Conservation (phyloP, 148 eudicot genomes). For the Spergularia marina region DNA sequence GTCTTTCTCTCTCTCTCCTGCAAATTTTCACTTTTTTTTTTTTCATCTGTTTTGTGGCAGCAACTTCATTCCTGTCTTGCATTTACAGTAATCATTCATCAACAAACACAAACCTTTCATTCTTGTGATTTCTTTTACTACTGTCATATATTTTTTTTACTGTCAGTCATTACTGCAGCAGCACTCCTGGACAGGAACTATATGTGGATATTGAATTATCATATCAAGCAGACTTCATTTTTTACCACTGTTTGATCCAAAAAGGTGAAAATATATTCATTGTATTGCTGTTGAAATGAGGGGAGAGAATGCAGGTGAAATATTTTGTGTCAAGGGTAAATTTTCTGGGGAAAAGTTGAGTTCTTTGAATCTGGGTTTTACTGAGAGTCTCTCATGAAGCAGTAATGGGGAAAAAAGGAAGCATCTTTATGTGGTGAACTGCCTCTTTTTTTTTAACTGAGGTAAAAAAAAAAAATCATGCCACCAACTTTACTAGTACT, state of each 20-base stretch:
- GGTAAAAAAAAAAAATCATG: conserved; percentile 21
- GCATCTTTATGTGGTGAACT: conserved; percentile 16
- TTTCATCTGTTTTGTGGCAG: conserved; percentile 27
- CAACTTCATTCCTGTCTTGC: conserved; percentile 25
- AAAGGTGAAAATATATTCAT: conserved; percentile 20
- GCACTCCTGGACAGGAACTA: conserved; percentile 21
- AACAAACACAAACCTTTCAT: conserved; percentile 19
- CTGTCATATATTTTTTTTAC: not conserved
- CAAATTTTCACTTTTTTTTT: conserved; percentile 28
- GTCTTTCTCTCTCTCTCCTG: conserved; percentile 31
- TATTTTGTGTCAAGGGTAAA: not conserved
- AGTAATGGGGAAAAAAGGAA: conserved; percentile 27
- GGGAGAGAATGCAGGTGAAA: conserved; percentile 18
- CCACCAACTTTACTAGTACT: not conserved
- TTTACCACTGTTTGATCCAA: conserved; percentile 5
- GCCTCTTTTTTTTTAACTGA: conserved; percentile 13
- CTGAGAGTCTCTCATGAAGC: conserved; percentile 5
- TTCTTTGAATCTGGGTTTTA: conserved; percentile 26
- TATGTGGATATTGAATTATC: conserved; percentile 18
- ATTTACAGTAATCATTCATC: conserved; percentile 23
- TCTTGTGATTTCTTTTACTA: conserved; percentile 21
- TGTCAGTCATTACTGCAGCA: not conserved
- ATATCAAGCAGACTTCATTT: not conserved
- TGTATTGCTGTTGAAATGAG: conserved; percentile 10
- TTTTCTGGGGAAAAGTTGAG: conserved; percentile 11